Base-by-base conservation (phyloP, 305 asterid species). In the Fraxinus sp. region DNA sequence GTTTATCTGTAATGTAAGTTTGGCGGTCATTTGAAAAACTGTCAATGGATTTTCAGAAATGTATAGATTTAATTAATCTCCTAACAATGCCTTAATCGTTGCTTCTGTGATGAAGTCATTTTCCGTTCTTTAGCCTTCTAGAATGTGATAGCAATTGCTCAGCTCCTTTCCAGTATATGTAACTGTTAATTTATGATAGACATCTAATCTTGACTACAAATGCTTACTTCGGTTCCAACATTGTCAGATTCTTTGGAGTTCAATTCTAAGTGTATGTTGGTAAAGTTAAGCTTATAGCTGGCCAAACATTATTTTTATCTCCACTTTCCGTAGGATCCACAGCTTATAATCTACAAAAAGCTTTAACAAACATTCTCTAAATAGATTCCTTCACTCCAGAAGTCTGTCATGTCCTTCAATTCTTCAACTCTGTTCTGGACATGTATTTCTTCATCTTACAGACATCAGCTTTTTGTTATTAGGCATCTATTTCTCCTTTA, bases 151-250 rank as follows among this genome's bases (percentile, higher is more conserved):
- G 26, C 28, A 57, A 57, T 57, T 57, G 68, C 68, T 18, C 68
- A 57, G 68, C 68, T 7, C 68, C 9, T 57, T 10, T 70, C 16
- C 22, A 32, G 5, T 6, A 41, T 18, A 16, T 28, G 49, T 9
- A 82, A 82, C 68, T 24, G 71, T 32, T 72, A 28, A n/a, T 57
- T 57, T 57, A 57, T 57, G 68, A n/a, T 18, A 57, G 28, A 57
- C 66, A n/a, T 55, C 24, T n/a, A 55, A 55, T 55, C 24, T n/a
- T 55, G 20, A 55, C 9, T 14, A 55, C 22, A 55, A 18, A n/a
- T 18, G n/a, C 20, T n/a, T 55, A 55, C 24, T 55, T 55, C 3
- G 22, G 22, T 55, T n/a, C 64, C 64, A 55, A 55, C 9, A n/a
- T 55, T 55, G 59, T 49, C 20, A 49, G 59, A n/a, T 4, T 49